Percentiles rank a stretch among this genome's conserved stretches.
Conservation (phyloP, 2,329 filamentous ascomycete genomes). For the Clonostachys rhizophaga region DNA sequence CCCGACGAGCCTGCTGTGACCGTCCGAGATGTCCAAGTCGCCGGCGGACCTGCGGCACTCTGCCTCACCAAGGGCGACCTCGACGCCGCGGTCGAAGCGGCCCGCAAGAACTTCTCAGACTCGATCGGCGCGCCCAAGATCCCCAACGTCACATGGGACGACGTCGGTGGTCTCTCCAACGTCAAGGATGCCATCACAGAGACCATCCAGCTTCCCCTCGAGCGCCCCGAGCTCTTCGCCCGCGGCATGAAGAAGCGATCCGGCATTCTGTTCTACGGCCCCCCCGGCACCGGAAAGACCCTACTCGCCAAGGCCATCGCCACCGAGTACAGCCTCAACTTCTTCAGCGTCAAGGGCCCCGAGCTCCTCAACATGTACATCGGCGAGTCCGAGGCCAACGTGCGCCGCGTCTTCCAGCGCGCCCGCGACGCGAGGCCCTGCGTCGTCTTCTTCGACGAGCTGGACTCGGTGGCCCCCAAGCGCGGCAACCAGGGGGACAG, state of each 20-base stretch:
- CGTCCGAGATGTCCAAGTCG: constrained; percentile 78
- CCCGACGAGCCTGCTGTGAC: constrained; percentile 35
- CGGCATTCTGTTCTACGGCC: constrained; percentile 87
- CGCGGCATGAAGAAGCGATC: constrained; percentile 98
- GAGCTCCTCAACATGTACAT: constrained; percentile 96
- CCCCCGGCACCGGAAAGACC: constrained; percentile 88
- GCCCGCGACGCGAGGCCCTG: constrained; percentile 83
- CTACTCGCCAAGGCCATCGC: constrained; percentile 90
- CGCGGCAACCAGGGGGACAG: constrained; percentile 96
- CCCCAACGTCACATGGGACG: constrained; percentile 92
- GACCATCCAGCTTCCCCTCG: constrained; percentile 89
- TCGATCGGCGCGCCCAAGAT: constrained; percentile 97
- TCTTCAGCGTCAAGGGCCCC: constrained; percentile 90
- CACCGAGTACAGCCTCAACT: constrained; percentile 90
- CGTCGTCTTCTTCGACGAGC: constrained; percentile 89
- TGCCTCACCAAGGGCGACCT: constrained; percentile 82
- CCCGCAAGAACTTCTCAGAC: constrained; percentile 96
- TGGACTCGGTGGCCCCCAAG: constrained; percentile 93
- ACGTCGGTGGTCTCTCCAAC: constrained; percentile 87
- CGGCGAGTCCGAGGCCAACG: constrained; percentile 89
- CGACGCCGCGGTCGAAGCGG: constrained; percentile 88
- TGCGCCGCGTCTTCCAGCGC: constrained; percentile 82
- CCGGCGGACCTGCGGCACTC: constrained; percentile 75
- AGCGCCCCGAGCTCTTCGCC: constrained; percentile 88
- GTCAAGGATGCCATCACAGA: constrained; percentile 97